phyloP scores from a whole-genome alignment of 2,329 filamentous ascomycete species.

The Fusarium sp. region DNA sequence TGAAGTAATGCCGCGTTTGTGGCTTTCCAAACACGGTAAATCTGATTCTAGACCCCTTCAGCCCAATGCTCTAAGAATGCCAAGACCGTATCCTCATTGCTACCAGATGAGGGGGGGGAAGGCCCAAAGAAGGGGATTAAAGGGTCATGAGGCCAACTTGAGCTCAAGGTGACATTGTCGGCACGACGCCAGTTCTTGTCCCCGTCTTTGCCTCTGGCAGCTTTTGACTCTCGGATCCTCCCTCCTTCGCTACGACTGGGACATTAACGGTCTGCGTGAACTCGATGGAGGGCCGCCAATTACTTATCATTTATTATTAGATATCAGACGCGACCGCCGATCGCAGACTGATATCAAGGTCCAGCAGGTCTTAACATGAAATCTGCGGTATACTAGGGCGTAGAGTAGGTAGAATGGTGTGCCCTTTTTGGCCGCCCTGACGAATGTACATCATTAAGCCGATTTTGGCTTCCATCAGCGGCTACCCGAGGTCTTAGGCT shows the following conservation, averaged over 20 bases:
- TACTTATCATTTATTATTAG: neutral
- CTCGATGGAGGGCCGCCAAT: neutral
- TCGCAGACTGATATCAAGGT: too few species aligned
- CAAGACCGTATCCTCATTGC: neutral
- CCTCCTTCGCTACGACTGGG: neutral
- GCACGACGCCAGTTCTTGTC: too few species aligned
- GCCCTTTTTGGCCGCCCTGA: too few species aligned
- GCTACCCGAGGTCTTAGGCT: too few species aligned
- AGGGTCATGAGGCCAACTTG: neutral
- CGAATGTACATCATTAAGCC: too few species aligned
- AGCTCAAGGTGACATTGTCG: fast-evolving
- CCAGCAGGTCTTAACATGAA: too few species aligned
- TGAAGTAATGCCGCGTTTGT: slow-evolving; percentile 14
- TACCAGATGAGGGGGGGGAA: neutral
- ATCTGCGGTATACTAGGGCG: too few species aligned
- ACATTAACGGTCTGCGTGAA: neutral
- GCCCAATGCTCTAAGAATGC: neutral
- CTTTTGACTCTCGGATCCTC: neutral
- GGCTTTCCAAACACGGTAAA: slow-evolving; percentile 2
- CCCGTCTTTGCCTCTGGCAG: neutral
- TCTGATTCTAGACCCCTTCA: neutral
- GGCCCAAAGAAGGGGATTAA: fast-evolving
- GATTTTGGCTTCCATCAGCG: too few species aligned
- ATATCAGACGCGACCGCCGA: neutral
- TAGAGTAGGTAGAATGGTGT: too few species aligned